Base-by-base conservation (phyloP, 208 protist species). In the Endotrypanum monterogeii region DNA sequence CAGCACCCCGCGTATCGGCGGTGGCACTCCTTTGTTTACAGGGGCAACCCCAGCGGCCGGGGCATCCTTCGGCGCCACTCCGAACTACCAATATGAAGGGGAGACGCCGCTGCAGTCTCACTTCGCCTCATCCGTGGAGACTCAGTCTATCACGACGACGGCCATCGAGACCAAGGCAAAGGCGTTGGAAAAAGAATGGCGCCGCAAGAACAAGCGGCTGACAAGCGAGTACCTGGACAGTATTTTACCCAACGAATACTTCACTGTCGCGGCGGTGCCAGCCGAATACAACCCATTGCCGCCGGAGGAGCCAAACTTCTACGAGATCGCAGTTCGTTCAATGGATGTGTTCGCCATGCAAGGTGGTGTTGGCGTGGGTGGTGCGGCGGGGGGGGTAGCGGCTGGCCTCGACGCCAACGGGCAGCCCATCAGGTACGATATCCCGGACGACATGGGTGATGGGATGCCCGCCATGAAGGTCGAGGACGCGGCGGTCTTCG, bases 401-500 rank as follows among this genome's bases (percentile, higher is more conserved):
- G 61, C 74, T 28, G 76, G 74, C 56, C 79, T 70, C 20, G 87
- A 87, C 57, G 71, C 73, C 39, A 78, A 83, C 41, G 73, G 72
- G 35, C 71, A 83, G 51, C 67, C 67, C 18, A 66, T 78, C 62
- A 88, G 82, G 20, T 97, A 95, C 80, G 92, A 97, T 69, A 97
- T 95, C 60, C 91, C 91, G 8, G 91, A 96, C 39, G 87, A 83
- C 76, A 86, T 97, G 70, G 94, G 93, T 9, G 83, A 91, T 1
- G 94, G 90, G 44, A 93, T 99, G 87, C 98, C 99, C 1, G 87
- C 81, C 25, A 92, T 99, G 85, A 98, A 99, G 81, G 95, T 99
- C 28, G 94, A 99, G 69, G 99, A 99, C 83, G 96, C 95, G 30
- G 89, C 95, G 55, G 98, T 99, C 67, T 99, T 99, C 80, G 90